Evolutionary conservation across 2,329 filamentous ascomycete genomes (phyloP), one percentile per base, ranked within the genome.

Genomic region (Pseudogymnoascus sp.): DNA sequence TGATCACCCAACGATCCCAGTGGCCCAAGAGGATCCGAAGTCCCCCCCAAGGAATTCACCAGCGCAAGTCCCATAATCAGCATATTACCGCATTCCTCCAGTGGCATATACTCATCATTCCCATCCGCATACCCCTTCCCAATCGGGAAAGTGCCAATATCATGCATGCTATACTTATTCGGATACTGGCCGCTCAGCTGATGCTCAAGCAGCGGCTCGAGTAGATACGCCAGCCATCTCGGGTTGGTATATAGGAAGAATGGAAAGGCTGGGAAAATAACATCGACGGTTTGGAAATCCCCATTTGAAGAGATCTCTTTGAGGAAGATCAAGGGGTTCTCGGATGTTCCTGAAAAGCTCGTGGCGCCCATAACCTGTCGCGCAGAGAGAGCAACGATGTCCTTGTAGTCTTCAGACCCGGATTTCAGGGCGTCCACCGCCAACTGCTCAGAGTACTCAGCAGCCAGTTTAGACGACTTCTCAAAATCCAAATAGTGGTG

Each of bases 241-340:
- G 90, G 90, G 69, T 93, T 92, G 16, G 90, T 92, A 73, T 93
- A 95, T 19, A 93, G 75, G 79, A 93, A 93, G 80, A 93, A 95
- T 0, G 91, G 90, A 75, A 92, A 93, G 0, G 90, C 83, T 0
- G 90, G 91, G 78, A 92, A 95, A 70, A 96, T 93, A 64, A 96
- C 90, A 77, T 93, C 90, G 10, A 95, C 89, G 0, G 90, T 95
- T 73, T 95, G 90, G 74, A 87, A 87, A 71, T 96, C 93, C 3
- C 90, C 90, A 70, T 93, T 90, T 2, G 89, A 92, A 1, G 89
- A 92, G 64, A 95, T 93, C 74, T 95, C 91, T 73, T 95, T 95
- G 66, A 93, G 77, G 76, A 95, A 95, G 21, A 95, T 75, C 45
- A 93, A 81, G 0, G 89, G 89, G 67, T 85, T 81, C 3, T 91